These are phyloP conservation scores for Fusarium tjaetaba DNA, from an alignment of 2,329 filamentous ascomycete species.

Conservation along the genomic window DNA sequence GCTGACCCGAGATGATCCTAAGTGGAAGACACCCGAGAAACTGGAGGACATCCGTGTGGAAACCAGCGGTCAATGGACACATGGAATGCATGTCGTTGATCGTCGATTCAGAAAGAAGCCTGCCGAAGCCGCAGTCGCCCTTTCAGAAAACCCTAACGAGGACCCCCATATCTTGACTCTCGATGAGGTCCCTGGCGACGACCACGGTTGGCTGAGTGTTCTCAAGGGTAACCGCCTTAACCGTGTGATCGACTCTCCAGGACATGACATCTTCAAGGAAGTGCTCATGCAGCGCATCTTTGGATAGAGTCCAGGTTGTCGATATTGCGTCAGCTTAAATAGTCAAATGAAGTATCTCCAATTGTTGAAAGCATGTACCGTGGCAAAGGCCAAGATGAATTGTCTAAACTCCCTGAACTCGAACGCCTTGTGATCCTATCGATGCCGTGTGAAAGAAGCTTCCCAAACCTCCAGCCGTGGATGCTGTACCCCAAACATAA, in stretches of 20 bases:
- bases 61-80: conserved; percentile 91
- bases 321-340: conserved; percentile 26
- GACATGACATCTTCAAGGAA: conserved; percentile 71
- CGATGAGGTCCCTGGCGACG: conserved; percentile 74
- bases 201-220: conserved; percentile 77
- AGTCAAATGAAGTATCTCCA: conserved; percentile 20
- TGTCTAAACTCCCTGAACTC: conserved; percentile 44
- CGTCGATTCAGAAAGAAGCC: conserved; percentile 68
- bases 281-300: conserved; percentile 75
- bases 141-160: conserved; percentile 54
- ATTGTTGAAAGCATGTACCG: conserved; percentile 25
- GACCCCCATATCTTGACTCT: conserved; percentile 52
- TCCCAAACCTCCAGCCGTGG: conserved; percentile 11
- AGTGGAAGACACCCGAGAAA: conserved; percentile 65
- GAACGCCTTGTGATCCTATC: conserved; percentile 40
- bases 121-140: conserved; percentile 53
- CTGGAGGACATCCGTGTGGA: conserved; percentile 90
- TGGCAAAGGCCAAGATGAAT: conserved; percentile 37
- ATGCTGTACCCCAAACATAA: conserved; percentile 36
- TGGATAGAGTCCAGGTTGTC: conserved; percentile 44
- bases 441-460: conserved; percentile 21
- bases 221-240: conserved; percentile 82
- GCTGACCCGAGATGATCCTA: conserved; percentile 67
- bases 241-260: conserved; percentile 76
- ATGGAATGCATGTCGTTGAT: conserved; percentile 90